Evolutionary conservation across 768 basidiomycete genomes (phyloP).

Genomic region (Lentinula detonsa): DNA sequence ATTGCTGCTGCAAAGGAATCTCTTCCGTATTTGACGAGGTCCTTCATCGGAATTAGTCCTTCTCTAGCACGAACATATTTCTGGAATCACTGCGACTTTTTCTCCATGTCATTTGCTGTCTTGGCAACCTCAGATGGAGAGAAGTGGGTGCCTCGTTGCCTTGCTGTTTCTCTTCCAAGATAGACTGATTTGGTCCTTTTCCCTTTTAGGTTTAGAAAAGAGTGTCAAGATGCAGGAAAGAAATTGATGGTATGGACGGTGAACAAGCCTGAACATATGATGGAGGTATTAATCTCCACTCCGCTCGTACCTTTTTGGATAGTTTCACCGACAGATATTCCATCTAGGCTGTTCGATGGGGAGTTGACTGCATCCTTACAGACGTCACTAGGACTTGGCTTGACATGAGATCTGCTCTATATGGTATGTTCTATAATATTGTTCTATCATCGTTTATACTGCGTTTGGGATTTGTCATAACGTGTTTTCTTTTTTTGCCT

Average conservation of each 20-base stretch:
- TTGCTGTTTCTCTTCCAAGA: neutral
- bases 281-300: slow-evolving; percentile 52
- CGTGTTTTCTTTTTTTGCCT: neutral
- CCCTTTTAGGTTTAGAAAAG: slow-evolving; percentile 60
- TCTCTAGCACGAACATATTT: slow-evolving; percentile 79
- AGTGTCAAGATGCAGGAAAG: slow-evolving; percentile 78
- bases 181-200: neutral
- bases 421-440: slow-evolving; percentile 32
- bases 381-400: slow-evolving; percentile 69
- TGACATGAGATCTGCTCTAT: slow-evolving; percentile 51
- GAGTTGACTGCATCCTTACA: slow-evolving; percentile 71
- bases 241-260: slow-evolving; percentile 95
- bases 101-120: slow-evolving; percentile 75
- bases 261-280: slow-evolving; percentile 83
- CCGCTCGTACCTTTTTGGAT: neutral
- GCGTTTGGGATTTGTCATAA: neutral
- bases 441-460: neutral
- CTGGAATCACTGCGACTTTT: slow-evolving; percentile 81
- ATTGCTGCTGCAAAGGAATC: slow-evolving; percentile 65
- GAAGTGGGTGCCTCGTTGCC: slow-evolving; percentile 33
- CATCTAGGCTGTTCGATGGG: slow-evolving; percentile 71
- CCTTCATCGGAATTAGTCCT: slow-evolving; percentile 76
- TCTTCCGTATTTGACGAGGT: slow-evolving; percentile 79
- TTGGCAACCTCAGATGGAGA: slow-evolving; percentile 71
- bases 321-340: slow-evolving; percentile 3